Conservation (phyloP, 2,329 filamentous ascomycete species). For the Dryadomyces sulphureus region DNA sequence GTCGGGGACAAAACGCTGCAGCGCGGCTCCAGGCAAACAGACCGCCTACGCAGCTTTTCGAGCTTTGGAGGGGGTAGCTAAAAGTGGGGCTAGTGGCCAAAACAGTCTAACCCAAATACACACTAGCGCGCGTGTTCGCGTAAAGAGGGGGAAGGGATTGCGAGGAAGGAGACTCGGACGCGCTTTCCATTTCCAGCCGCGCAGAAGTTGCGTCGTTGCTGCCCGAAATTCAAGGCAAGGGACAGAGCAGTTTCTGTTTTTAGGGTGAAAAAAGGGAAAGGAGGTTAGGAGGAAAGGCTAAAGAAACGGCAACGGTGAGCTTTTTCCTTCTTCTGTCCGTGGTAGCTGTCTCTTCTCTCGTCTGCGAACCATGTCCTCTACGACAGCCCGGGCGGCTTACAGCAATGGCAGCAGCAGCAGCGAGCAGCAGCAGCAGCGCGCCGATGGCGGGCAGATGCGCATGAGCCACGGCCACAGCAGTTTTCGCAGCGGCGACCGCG, state of each 20-base stretch:
- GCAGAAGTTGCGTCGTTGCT: background rate
- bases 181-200: slow-evolving; percentile 9
- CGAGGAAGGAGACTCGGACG: slow-evolving; percentile 1
- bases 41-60: slow-evolving; percentile 13
- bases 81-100: slow-evolving; percentile 1
- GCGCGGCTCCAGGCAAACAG: slow-evolving; percentile 15
- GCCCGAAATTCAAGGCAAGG: background rate
- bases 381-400: slow-evolving; percentile 21
- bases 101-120: background rate
- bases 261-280: too few species aligned
- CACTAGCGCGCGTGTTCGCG: background rate
- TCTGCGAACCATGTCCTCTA: slow-evolving; percentile 23
- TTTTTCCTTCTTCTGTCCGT: background rate
- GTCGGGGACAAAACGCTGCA: background rate
- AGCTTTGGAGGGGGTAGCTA: slow-evolving; percentile 6
- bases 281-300: background rate
- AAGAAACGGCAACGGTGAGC: background rate
- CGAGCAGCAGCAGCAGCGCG: slow-evolving; percentile 21
- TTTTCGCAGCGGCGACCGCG: slow-evolving; percentile 11
- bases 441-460: slow-evolving; percentile 15
- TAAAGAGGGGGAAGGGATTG: background rate
- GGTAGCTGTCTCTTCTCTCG: too few species aligned
- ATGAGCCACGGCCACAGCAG: slow-evolving; percentile 14
- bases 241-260: too few species aligned
- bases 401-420: slow-evolving; percentile 11